Evolutionary conservation across 2,329 filamentous ascomycete genomes (phyloP).

Genomic region (Monosporascus sp.): DNA sequence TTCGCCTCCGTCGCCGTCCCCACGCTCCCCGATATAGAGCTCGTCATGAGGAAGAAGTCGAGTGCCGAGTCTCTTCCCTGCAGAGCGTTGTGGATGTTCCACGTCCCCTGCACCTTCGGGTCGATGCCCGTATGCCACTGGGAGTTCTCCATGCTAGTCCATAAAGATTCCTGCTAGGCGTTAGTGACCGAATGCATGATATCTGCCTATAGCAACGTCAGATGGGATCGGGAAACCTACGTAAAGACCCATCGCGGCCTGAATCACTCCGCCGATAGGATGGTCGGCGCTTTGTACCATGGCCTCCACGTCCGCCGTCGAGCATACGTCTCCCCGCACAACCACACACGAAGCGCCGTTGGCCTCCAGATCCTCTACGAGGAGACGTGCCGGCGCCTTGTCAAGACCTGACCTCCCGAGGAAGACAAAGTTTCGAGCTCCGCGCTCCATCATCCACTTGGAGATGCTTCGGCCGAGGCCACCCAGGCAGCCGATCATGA

Average conservation of each 20-base stretch:
- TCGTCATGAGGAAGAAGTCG: background rate
- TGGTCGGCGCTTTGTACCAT: background rate
- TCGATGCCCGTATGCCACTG: background rate
- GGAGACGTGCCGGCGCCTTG: background rate
- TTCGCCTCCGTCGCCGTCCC: slow-evolving; percentile 27
- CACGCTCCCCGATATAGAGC: slow-evolving; percentile 19
- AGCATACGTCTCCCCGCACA: background rate
- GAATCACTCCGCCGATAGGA: background rate
- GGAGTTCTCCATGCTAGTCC: background rate
- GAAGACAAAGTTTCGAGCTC: background rate
- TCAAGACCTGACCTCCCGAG: background rate
- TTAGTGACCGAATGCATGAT: no score
- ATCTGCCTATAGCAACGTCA: no score
- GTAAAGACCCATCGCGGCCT: background rate
- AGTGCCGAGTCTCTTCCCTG: background rate
- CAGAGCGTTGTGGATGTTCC: background rate
- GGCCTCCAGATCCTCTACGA: slow-evolving; percentile 11
- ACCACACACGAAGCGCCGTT: slow-evolving; percentile 6
- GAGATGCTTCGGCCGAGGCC: background rate
- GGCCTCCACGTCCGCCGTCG: background rate
- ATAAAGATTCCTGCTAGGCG: background rate
- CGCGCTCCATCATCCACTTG: background rate
- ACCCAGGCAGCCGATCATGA: slow-evolving; percentile 7
- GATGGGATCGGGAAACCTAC: no score
- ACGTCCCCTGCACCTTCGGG: background rate